Evolutionary conservation across 345 rosid genomes (phyloP), one percentile per base, ranked within the genome.

Genomic region (Eucalyptus regnans): DNA sequence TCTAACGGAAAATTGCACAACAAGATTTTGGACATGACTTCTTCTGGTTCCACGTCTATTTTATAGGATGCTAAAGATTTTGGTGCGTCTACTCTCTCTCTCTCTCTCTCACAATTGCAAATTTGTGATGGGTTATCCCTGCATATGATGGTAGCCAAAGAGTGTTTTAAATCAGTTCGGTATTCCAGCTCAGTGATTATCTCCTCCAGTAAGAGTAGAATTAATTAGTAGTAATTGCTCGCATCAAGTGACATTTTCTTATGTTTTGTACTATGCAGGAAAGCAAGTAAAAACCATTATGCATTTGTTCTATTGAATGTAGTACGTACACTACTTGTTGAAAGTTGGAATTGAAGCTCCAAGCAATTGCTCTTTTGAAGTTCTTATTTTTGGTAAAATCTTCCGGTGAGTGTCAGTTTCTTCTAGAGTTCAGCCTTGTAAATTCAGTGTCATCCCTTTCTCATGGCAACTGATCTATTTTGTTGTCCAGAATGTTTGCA

Each of bases 1-100:
- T 94, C 92, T 87, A 96, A 95, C 12, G 94, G 94, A 86, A 92
- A 71, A 15, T 33, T 95, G 90, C 97, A 96, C 86, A 33, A 66
- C 29, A 90, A 91, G 90, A 92, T 96, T 56, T 90, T 95, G 87
- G 94, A 95, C 64, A 89, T 92, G 91, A 91, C 94, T 84, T 90
- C 96, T 86, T 89, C 95, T 50, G 12, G 88, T 87, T 91, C 93
- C 20, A 89, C 95, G 27, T 86, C 64, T 80, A 48, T 49, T 17
- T 54, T 56, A 58, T 52, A 49, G 68, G 46, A 86, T 29, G 56
- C 33, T 31, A 86, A n/a, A 64, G 10, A n/a, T 64, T 64, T 64
- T 7, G 76, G 76, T n/a, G 37, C 6, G 37, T 64, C 41, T 17
- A 14, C 76, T n/a, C 41, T 64, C 41, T 64, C 37, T 64, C 68